phyloP scores from a whole-genome alignment of 2,329 filamentous ascomycete species.

The Fusarium sp. region DNA sequence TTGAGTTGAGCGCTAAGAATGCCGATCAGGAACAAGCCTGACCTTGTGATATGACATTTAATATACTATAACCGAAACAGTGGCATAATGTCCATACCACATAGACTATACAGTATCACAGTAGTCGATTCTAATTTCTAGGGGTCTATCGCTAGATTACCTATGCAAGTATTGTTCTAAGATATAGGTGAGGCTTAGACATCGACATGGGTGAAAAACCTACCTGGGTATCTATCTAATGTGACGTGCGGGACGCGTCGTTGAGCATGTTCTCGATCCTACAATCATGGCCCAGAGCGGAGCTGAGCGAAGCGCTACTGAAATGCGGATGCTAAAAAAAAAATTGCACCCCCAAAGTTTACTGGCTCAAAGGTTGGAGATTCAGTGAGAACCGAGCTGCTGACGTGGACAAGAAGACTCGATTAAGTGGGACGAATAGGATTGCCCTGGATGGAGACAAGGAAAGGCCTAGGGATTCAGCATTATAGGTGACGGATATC shows the following conservation, averaged over 20 bases:
- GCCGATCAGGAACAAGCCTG: conserved; percentile 40
- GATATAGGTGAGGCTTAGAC: neutral
- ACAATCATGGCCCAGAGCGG: neutral
- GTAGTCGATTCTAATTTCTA: neutral
- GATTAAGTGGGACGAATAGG: conserved; percentile 15
- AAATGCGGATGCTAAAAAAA: conserved; percentile 30
- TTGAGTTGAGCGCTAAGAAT: conserved; percentile 33
- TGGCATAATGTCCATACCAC: neutral
- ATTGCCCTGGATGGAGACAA: conserved; percentile 9
- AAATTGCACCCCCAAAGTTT: neutral
- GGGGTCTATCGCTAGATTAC: neutral
- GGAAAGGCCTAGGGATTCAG: conserved; percentile 12
- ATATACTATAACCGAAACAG: neutral
- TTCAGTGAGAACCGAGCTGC: conserved; percentile 28
- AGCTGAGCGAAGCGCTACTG: conserved; percentile 29
- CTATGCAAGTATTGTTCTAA: neutral
- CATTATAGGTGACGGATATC: neutral
- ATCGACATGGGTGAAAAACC: neutral
- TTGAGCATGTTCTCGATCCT: conserved; percentile 4
- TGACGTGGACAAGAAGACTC: conserved; percentile 40
- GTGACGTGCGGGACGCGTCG: conserved; percentile 30
- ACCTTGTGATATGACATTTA: neutral
- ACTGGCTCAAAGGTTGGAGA: conserved; percentile 9
- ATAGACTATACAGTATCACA: neutral
- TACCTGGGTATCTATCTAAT: neutral